phyloP scores from a whole-genome alignment of 108 stramenopile species.

The Licmophora abbreviata region DNA sequence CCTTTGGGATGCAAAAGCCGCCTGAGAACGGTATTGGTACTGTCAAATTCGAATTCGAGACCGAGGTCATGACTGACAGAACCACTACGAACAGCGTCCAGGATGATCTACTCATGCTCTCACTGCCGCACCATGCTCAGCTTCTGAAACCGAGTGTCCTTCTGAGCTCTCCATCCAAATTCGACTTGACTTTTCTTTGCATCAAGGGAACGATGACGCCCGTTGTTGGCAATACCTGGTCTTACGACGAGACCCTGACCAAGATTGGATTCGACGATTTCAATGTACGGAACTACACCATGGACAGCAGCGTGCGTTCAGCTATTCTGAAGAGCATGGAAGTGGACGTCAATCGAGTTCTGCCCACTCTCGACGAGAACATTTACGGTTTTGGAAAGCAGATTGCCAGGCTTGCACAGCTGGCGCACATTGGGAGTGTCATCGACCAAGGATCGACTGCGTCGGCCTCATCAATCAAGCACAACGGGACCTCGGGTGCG shows the following conservation, averaged over 20 bases:
- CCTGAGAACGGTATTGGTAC: constrained; percentile 27
- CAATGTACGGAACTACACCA: constrained; percentile 10
- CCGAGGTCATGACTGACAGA: constrained; percentile 29
- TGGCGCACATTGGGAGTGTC: constrained; percentile 27
- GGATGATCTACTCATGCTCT: constrained; percentile 57
- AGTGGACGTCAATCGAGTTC: constrained; percentile 44
- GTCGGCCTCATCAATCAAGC: too few relatives aligned
- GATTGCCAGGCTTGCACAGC: constrained; percentile 68
- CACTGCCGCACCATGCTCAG: constrained; percentile 78
- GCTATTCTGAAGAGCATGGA: constrained; percentile 45
- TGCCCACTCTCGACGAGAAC: constrained; percentile 49
- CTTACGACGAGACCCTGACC: constrained; percentile 55
- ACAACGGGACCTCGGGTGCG: too few relatives aligned
- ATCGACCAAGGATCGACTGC: background rate
- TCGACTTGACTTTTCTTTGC: constrained; percentile 56
- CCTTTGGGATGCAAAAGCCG: background rate
- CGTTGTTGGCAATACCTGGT: constrained; percentile 63
- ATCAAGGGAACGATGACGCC: constrained; percentile 77
- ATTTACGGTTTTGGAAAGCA: constrained; percentile 82
- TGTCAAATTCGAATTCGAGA: constrained; percentile 52
- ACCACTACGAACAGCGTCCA: constrained; percentile 15
- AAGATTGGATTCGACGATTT: constrained; percentile 7
- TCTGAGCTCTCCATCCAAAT: constrained; percentile 24
- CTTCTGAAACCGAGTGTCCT: constrained; percentile 30
- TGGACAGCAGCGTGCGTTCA: constrained; percentile 37